A percentile compares a stretch with the other conserved stretches of the same genome.
These are phyloP conservation scores for Tinospora cordifolia DNA, from an alignment of 164 flowering plant genomes.

Conservation along the genomic window DNA sequence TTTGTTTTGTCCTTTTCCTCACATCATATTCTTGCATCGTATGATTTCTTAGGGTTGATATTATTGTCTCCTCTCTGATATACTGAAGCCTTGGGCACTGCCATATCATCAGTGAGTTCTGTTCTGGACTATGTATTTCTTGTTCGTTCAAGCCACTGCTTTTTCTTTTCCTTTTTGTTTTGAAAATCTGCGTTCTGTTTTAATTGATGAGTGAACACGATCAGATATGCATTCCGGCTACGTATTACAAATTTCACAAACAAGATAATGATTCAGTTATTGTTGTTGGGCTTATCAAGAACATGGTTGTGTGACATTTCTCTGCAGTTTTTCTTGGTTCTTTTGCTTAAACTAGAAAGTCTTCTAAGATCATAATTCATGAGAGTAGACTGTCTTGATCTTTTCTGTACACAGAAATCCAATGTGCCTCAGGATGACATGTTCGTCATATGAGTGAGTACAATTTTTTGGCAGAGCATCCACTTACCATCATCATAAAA, in stretches of 20 bases:
- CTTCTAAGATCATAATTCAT: too few species aligned
- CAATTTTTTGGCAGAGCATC: too few species aligned
- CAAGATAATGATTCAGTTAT: not conserved
- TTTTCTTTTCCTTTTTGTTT: not conserved
- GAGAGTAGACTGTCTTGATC: too few species aligned
- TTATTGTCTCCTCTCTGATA: not conserved
- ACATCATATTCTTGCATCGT: not conserved
- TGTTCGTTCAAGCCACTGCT: not conserved
- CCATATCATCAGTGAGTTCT: not conserved
- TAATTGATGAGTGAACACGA: not conserved
- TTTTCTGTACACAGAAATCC: too few species aligned
- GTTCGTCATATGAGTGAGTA: too few species aligned
- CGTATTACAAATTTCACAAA: not conserved
- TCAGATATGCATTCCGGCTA: constrained; percentile 1
- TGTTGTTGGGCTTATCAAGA: not conserved
- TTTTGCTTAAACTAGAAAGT: too few species aligned
- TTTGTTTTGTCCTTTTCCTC: constrained; percentile 13
- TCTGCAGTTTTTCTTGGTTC: too few species aligned
- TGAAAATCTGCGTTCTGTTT: not conserved
- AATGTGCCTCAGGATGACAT: too few species aligned
- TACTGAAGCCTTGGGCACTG: constrained; percentile 1
- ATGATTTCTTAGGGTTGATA: not conserved
- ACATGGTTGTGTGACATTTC: too few species aligned
- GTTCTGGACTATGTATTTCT: not conserved
- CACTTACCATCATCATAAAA: too few species aligned